Base-by-base conservation (phyloP, 106 monocot species). In the Phalaenopsis equestris region DNA sequence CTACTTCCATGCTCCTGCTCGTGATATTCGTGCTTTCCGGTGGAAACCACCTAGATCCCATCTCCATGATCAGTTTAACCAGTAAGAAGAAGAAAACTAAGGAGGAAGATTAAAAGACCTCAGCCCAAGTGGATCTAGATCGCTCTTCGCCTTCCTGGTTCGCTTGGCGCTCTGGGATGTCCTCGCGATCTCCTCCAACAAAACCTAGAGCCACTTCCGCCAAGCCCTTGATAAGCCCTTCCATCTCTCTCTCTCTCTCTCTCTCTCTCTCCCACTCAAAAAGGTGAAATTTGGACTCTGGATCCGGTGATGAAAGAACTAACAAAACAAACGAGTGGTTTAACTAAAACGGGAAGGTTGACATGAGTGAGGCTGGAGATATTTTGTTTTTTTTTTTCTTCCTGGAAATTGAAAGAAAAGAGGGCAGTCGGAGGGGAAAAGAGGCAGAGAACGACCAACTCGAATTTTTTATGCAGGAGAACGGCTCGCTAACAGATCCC, bases 71-170 rank as follows among this genome's bases (percentile, higher is more conserved):
- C 15, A 78, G 39, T 6, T 17, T 41, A 56, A 16, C 14, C 38
- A 70, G 39, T 36, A 70, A 70, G 39, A 16, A 38, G 41, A 76
- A 65, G 42, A 42, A 19, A 18, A 41, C 65, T 24, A 39, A 46
- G 56, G 24, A 41, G 52, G 47, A 67, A 38, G 37, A 64, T 18
- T 21, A 61, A 17, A 46, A 72, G 37, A 94, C 94, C 79, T 94
- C 87, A 23, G 94, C 92, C 94, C 94, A 95, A 45, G 92, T 87
- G 77, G 92, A 91, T 83, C 94, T 87, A 5, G 90, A 88, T 36
- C 79, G 77, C 14, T 55, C 64, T 42, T 64, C 61, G 5, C 80
- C 78, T 6, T 75, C 82, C 14, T 38, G 14, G 37, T n/a, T 7
- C 52, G 81, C 24, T 52, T 41, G 78, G 55, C 42, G 9, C 57